Base-by-base conservation (phyloP, 306 rosid genomes). In the Sesbania bispinosa region DNA sequence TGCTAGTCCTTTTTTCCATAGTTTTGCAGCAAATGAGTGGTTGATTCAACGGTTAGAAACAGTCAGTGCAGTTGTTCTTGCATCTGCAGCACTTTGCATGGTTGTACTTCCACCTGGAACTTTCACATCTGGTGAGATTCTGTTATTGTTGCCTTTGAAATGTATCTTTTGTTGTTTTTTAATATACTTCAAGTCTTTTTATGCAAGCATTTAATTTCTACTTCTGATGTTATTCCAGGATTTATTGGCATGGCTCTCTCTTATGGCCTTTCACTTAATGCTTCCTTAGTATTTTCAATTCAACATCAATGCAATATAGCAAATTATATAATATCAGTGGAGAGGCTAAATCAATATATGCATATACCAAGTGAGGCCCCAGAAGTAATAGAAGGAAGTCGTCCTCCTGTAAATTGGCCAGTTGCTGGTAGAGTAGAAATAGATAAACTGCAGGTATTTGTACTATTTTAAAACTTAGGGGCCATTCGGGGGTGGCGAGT, bases 191-290 rank as follows among this genome's bases (percentile, higher is more conserved):
- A 41, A 38, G 10, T 63, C 32, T 36, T 20, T 18, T 13, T 8
- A 70, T 41, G 63, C 38, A 67, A n/a, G 14, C 8, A 16, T 19
- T 10, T 29, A 36, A 58, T 29, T 54, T 36, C n/a, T 61, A 59
- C 16, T 8, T 30, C 9, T 55, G 69, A 0, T 58, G 47, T 57
- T 46, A 33, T 74, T 82, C 50, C 88, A 92, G 96, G 97, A 59
- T 87, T 85, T 74, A 73, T 88, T 64, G 98, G 98, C 76, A 85
- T 93, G 97, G 94, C 98, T 24, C 88, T 93, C 73, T 93, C 98
- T 57, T 93, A 93, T 72, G 98, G 97, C 18, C 97, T 93, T 74
- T 87, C 97, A 26, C 75, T 90, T 20, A 93, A 87, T 62, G 55
- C 62, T 10, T 71, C 90, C 30, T 79, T 90, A 18, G 91, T 90